Evolutionary conservation across 768 basidiomycete genomes (phyloP), one percentile per base, ranked within the genome.

Genomic region (Mycena latifolia): DNA sequence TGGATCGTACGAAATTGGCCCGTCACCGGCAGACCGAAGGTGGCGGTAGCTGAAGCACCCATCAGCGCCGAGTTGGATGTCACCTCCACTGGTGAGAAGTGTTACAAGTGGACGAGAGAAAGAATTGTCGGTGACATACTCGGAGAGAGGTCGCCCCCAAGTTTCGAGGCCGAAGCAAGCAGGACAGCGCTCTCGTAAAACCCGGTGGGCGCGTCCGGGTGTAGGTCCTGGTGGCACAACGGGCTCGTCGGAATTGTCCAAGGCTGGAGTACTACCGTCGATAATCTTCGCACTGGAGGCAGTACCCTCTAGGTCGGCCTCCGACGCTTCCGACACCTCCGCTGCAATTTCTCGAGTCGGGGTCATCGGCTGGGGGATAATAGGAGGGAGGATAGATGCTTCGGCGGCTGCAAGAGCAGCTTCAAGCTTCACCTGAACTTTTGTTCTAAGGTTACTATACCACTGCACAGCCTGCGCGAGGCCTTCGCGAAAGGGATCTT

Each of bases 11-110:
- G 79, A 79, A 6, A 52, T 25, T 0, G 78, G 76, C 28, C 77
- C 72, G 47, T 82, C 73, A 5, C 79, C 79, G 0, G 74, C 76
- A 5, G 63, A 53, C 0, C 53, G 22, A 2, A 72, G 53, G 56
- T 85, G 82, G 0, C 74, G 67, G 58, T 84, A 79, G 51, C 80
- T 77, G 63, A 83, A 82, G 41, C 80, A 81, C 0, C 79, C 79
- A 71, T 83, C 80, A 0, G 72, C 71, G 0, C 74, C 74, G 1
- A 83, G 65, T 41, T 81, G 80, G 11, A 82, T 70, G 58, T 83
- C 79, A 2, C 73, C 77, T 0, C 82, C 79, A 1, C 79, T 77
- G 33, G 24, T 56, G 25, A 22, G 22, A 39, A 39, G 8, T 39
- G 17, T 12, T 39, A 39, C n/a, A n/a, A n/a, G n/a, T n/a, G n/a